Conservation (phyloP, 106 monocot species). For the Dioscorea dumetorum region DNA sequence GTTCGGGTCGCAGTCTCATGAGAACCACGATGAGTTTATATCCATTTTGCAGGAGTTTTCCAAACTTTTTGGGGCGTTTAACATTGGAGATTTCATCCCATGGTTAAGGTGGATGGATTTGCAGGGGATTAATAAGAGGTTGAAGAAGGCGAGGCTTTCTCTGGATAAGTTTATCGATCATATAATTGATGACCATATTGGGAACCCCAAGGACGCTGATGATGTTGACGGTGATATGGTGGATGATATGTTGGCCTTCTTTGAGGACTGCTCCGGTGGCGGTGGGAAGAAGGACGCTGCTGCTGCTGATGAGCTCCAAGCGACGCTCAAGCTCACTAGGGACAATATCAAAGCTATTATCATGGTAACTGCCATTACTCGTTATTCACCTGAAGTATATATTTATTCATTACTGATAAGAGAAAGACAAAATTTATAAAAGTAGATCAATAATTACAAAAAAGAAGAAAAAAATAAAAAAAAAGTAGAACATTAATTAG, state of each 20-base stretch:
- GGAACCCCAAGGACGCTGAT: conserved; percentile 43
- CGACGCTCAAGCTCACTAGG: conserved; percentile 48
- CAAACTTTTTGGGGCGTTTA: conserved; percentile 80
- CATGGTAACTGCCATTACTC: conserved; percentile 46
- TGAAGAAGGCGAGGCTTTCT: conserved; percentile 32
- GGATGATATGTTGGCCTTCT: conserved; percentile 87
- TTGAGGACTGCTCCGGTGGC: conserved; percentile 15
- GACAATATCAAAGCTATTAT: conserved; percentile 95
- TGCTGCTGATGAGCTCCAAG: conserved; percentile 28
- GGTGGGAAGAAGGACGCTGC: neutral
- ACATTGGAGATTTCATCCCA: conserved; percentile 82
- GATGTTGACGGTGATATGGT: conserved; percentile 76
- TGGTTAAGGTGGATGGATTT: conserved; percentile 60
- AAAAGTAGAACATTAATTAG: neutral
- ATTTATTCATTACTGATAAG: neutral
- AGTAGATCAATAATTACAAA: too few species aligned
- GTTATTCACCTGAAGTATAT: neutral
- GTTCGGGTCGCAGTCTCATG: conserved; percentile 42
- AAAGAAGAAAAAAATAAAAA: too few species aligned
- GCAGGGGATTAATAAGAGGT: conserved; percentile 55
- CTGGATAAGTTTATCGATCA: conserved; percentile 72
- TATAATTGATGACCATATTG: conserved; percentile 75
- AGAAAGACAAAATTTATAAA: too few species aligned
- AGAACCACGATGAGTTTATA: conserved; percentile 53
- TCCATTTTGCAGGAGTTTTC: conserved; percentile 86